Conservation (phyloP, 1,139 yeast species). For the Nadsonia commutata region DNA sequence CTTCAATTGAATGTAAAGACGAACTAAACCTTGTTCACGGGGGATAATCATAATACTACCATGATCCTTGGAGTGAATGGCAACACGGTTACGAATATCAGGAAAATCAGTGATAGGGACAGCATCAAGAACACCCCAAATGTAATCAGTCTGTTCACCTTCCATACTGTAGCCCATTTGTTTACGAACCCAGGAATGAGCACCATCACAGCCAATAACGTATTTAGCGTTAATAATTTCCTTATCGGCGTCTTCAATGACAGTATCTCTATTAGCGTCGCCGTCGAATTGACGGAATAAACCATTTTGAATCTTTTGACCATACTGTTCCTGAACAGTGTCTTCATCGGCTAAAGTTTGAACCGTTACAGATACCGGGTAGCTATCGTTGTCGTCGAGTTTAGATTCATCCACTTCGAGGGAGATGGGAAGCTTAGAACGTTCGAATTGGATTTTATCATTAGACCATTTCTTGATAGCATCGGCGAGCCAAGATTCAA, state of each 20-base stretch:
- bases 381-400: conserved; percentile 15
- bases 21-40: conserved; percentile 24
- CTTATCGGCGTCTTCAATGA: conserved; percentile 4
- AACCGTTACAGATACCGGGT: conserved; percentile 22
- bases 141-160: conserved; percentile 26
- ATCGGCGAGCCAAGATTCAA: conserved; percentile 21
- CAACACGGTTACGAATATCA: conserved; percentile 25
- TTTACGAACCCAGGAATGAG: conserved; percentile 26
- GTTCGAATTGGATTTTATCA: conserved; percentile 17
- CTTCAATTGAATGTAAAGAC: conserved; percentile 23
- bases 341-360: conserved; percentile 13
- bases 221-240: conserved; percentile 22
- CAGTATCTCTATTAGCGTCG: conserved; percentile 11
- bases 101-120: conserved; percentile 27
- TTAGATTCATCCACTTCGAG: conserved; percentile 17
- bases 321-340: conserved; percentile 20
- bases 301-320: conserved; percentile 18
- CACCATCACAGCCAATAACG: conserved; percentile 27
- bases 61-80: conserved; percentile 22
- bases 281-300: conserved; percentile 23
- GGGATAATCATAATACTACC: conserved; percentile 27
- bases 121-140: conserved; percentile 28
- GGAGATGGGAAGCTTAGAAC: conserved; percentile 20
- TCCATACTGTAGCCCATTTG: conserved; percentile 20
- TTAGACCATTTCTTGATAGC: conserved; percentile 20